Evolutionary conservation across 345 rosid genomes (phyloP).

Genomic region (Populus pruinosa): DNA sequence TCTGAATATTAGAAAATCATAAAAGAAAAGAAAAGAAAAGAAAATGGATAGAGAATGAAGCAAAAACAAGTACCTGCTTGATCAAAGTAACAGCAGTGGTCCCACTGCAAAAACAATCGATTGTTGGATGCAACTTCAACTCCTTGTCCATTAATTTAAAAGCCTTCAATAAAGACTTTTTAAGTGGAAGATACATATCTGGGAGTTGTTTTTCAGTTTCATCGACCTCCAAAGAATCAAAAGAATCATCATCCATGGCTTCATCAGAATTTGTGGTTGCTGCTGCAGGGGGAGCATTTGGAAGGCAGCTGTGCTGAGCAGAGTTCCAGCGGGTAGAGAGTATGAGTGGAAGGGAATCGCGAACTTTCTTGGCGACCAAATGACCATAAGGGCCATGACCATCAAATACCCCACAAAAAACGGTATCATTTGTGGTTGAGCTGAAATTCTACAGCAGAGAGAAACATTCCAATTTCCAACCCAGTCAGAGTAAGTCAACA

Average conservation of each 20-base stretch:
- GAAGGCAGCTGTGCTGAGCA: conserved; percentile 28
- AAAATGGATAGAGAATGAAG: not conserved
- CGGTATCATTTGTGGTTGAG: conserved; percentile 58
- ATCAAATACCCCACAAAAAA: conserved; percentile 91
- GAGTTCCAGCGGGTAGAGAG: conserved; percentile 58
- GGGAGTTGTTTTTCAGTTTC: conserved; percentile 49
- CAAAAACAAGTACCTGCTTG: conserved; percentile 57
- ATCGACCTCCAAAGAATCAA: conserved; percentile 45
- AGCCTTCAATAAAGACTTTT: conserved; percentile 64
- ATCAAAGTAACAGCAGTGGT: conserved; percentile 86
- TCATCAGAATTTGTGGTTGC: conserved; percentile 38
- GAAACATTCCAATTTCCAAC: conserved; percentile 26
- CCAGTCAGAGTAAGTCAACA: not conserved
- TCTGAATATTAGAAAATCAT: not conserved
- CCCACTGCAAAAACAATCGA: conserved; percentile 98
- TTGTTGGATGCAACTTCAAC: conserved; percentile 72
- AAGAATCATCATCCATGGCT: conserved; percentile 60
- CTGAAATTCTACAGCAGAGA: conserved; percentile 55
- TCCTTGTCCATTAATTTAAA: conserved; percentile 84
- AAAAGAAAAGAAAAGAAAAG: not conserved
- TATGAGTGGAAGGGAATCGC: conserved; percentile 73
- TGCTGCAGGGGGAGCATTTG: conserved; percentile 14
- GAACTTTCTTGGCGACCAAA: conserved; percentile 84
- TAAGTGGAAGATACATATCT: conserved; percentile 58
- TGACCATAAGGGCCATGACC: conserved; percentile 98